Percentiles rank a stretch among this genome's conserved stretches.
These are phyloP conservation scores for Quercus rubra DNA, from an alignment of 306 rosid genomes.

Conservation along the genomic window DNA sequence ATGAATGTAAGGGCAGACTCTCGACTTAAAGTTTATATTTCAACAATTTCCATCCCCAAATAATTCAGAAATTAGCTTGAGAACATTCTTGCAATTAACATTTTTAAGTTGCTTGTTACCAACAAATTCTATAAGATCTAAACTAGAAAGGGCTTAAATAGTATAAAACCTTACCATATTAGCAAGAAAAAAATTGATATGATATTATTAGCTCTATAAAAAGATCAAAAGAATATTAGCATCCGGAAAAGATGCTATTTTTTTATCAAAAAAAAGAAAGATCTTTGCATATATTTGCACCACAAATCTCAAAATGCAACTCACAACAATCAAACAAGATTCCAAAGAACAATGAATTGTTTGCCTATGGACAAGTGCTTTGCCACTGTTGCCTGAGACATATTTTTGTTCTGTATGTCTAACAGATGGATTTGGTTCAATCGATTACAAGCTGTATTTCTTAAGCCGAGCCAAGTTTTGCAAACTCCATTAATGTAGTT, in stretches of 20 bases:
- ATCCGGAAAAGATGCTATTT: not conserved
- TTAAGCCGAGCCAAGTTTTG: not conserved
- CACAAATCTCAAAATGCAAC: not conserved
- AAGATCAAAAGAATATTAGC: not conserved
- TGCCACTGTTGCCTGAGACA: not conserved
- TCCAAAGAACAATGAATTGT: not conserved
- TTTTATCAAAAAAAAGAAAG: no score
- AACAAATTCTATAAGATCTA: not conserved
- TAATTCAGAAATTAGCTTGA: not conserved
- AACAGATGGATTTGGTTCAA: not conserved
- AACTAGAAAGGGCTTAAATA: no score
- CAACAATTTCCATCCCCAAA: conserved; percentile 1
- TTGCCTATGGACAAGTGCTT: not conserved
- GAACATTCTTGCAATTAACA: not conserved
- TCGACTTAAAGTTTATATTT: not conserved
- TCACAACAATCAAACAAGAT: not conserved
- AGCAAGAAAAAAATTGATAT: no score
- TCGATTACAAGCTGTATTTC: not conserved
- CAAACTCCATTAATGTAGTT: not conserved
- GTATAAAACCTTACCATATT: no score
- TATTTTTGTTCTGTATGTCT: not conserved
- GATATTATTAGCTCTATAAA: not conserved
- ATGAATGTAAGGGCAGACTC: not conserved
- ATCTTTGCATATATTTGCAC: not conserved
- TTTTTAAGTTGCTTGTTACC: not conserved